Evolutionary conservation across 2,329 filamentous ascomycete genomes (phyloP).

Genomic region (Diaporthe batatas): DNA sequence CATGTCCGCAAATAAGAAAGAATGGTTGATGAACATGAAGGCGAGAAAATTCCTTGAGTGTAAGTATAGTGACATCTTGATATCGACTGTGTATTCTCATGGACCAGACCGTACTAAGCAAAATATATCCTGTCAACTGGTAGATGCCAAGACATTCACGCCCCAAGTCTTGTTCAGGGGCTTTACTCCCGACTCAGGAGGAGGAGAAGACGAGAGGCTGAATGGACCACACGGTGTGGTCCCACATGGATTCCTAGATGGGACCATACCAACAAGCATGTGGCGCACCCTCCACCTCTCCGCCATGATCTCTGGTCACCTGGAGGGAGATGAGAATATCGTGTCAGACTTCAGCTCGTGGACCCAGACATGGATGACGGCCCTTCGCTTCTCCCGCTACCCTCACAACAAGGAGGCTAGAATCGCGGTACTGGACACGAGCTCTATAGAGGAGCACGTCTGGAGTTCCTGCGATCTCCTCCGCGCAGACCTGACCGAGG

Average conservation of each 20-base stretch:
- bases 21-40: not conserved
- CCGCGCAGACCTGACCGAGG: not conserved
- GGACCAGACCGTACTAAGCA: too few species aligned
- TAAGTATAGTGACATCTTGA: not conserved
- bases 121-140: not conserved
- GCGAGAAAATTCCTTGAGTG: not conserved
- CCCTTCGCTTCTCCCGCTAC: not conserved
- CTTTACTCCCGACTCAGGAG: not conserved
- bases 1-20: not conserved
- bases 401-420: not conserved
- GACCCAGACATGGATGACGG: not conserved
- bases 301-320: not conserved
- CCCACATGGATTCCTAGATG: not conserved
- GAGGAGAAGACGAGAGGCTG: not conserved
- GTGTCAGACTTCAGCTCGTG: not conserved
- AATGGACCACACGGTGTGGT: not conserved
- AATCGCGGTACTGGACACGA: not conserved
- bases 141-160: not conserved
- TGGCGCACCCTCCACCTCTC: not conserved
- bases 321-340: not conserved
- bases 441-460: not conserved
- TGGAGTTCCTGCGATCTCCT: not conserved
- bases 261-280: not conserved
- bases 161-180: not conserved
- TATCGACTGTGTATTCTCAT: not conserved